Evolutionary conservation across 768 basidiomycete genomes (phyloP), one percentile per base, ranked within the genome.

Genomic region (Lactifluus rugatus): DNA sequence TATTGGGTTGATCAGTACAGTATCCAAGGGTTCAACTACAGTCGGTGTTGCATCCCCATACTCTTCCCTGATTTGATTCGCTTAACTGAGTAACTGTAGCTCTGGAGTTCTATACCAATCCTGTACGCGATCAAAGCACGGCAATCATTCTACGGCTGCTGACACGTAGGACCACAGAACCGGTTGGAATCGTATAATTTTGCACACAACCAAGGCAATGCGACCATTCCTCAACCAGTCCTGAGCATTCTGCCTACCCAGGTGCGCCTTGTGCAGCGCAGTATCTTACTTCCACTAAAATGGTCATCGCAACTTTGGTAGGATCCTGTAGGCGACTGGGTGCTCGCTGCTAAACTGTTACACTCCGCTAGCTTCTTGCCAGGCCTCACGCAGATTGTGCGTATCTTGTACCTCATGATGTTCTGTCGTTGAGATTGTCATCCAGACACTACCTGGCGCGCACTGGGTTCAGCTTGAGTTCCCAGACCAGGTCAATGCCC

Each of bases 391-490:
- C 68, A 66, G 17, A 61, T 66, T 65, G 77, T 76, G 23, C 6
- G 70, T 64, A 16, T 28, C 13, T 45, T 56, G 16, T 54, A 23
- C 9, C 34, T 10, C 41, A 52, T 25, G 10, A 5, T 23, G 9
- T 37, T 14, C 14, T 23, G 21, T 49, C 44, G 42, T 39, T 54
- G 14, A 42, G 14, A n/a, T 55, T 56, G 37, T 26, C 44, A 56
- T 36, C 2, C 56, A 83, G 82, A 70, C 73, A 2, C 69, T 85
- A 55, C 65, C 70, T 7, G 80, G 79, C 0, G 77, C 81, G 8
- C 86, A 88, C 66, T 87, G 86, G 85, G 72, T 78, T 16, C 86
- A 87, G 39, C 70, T 87, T n/a, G 86, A 88, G 67, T 66, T 75
- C 60, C 80, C 84, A 0, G 55, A 69, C 1, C 68, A 69, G 42